Conservation (phyloP, 2,329 filamentous ascomycete species). For the Orbilia blumenaviensis region DNA sequence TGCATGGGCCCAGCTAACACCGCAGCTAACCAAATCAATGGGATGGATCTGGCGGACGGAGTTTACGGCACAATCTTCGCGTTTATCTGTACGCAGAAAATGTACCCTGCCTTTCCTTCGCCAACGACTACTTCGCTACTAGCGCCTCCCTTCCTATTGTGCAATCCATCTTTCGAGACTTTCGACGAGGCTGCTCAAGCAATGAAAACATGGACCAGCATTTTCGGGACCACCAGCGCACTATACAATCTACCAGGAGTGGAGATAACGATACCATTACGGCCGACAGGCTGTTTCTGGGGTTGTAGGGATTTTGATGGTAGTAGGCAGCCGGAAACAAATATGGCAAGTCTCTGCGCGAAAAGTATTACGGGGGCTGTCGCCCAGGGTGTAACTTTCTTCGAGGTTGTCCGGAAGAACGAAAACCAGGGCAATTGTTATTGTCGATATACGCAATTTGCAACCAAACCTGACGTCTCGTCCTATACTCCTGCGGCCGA, state of each 20-base stretch:
- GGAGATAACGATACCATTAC: background rate
- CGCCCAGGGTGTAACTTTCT: background rate
- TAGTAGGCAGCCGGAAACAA: background rate
- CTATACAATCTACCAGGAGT: background rate
- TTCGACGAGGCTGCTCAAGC: background rate
- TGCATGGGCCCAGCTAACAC: background rate
- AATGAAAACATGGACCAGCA: background rate
- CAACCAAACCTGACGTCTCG: background rate
- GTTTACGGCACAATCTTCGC: background rate
- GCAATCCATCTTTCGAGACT: background rate
- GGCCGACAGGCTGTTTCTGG: background rate
- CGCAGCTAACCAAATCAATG: background rate
- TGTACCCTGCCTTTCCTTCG: background rate
- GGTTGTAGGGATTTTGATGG: background rate
- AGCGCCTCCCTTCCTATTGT: background rate
- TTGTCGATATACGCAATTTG: background rate
- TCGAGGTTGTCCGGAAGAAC: background rate
- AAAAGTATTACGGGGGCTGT: background rate
- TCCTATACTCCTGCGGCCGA: background rate
- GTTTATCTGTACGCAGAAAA: slow-evolving; percentile 14
- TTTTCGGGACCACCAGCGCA: background rate
- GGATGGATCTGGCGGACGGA: background rate
- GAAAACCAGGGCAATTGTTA: background rate
- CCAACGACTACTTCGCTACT: background rate
- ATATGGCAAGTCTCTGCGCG: background rate